Evolutionary conservation across 2,329 filamentous ascomycete species (phyloP).

Genomic region (Cercospora nicotianae): DNA sequence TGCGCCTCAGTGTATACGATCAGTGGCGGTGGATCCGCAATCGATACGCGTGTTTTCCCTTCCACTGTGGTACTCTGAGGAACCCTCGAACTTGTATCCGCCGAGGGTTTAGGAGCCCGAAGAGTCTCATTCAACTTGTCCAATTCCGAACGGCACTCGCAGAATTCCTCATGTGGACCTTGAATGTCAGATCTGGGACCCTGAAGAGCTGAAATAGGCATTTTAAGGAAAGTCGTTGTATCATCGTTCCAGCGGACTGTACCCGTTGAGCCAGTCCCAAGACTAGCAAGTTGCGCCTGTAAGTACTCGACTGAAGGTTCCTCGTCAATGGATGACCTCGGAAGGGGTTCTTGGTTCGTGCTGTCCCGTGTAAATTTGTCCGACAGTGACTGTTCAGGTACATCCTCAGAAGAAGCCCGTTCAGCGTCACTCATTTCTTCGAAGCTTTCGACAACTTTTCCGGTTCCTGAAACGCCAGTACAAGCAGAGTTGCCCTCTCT

Average conservation of each 20-base stretch:
- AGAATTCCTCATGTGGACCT: constrained; percentile 3
- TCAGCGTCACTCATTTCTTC: neutral
- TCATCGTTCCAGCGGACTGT: neutral
- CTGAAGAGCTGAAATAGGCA: neutral
- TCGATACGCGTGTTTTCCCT: neutral
- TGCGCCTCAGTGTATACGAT: neutral
- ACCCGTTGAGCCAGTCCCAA: neutral
- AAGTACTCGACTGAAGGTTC: neutral
- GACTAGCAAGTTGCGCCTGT: neutral
- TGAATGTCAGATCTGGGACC: neutral
- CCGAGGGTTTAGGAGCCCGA: neutral
- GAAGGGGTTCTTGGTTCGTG: neutral
- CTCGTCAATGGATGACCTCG: neutral
- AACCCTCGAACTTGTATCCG: neutral
- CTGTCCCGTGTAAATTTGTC: neutral
- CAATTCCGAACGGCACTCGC: neutral
- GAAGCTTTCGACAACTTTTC: neutral
- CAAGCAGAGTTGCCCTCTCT: neutral
- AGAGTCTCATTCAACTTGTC: neutral
- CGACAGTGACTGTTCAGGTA: neutral
- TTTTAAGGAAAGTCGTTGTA: neutral
- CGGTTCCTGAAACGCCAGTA: neutral
- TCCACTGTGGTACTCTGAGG: neutral
- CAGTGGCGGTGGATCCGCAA: neutral
- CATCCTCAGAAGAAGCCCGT: neutral